A percentile compares a stretch with the other conserved stretches of the same genome.
These are phyloP conservation scores for Limonium bicolor DNA, from an alignment of 148 eudicot species.

Conservation along the genomic window DNA sequence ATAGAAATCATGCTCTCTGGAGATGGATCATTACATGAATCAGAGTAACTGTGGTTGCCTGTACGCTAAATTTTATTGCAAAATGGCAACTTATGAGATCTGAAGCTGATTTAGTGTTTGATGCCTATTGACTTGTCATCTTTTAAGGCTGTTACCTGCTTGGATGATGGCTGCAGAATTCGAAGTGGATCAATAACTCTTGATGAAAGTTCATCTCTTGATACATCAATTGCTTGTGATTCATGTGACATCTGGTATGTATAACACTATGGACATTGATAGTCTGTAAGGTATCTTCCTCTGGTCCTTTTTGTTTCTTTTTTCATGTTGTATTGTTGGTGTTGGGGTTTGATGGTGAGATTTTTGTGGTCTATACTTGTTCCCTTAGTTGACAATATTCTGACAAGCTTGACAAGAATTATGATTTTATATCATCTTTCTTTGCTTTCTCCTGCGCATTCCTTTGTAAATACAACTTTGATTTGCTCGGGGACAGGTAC, in stretches of 20 bases:
- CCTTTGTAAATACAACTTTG: constrained; percentile 11
- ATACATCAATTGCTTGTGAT: constrained; percentile 97
- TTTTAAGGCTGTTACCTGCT: constrained; percentile 96
- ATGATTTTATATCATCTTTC: too few species aligned
- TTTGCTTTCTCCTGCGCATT: not conserved
- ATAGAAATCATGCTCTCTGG: too few species aligned
- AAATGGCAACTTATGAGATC: too few species aligned
- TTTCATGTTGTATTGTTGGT: not conserved
- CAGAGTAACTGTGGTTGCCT: too few species aligned
- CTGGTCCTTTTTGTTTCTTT: not conserved
- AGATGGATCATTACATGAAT: too few species aligned
- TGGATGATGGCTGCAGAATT: constrained; percentile 86
- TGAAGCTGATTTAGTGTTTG: too few species aligned
- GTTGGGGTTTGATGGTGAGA: too few species aligned
- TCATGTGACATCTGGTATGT: constrained; percentile 81
- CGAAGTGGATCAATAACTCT: constrained; percentile 41
- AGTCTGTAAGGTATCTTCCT: not conserved
- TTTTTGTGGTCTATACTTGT: too few species aligned
- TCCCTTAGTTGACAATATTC: too few species aligned
- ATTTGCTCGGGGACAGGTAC: constrained; percentile 45
- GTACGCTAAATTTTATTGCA: too few species aligned
- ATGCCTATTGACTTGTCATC: constrained; percentile 11
- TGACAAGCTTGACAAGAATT: too few species aligned
- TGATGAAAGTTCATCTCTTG: constrained; percentile 55
- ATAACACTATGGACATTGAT: not conserved